Base-by-base conservation (phyloP, 2,329 filamentous ascomycete genomes). In the Sarocladium brachiariae region DNA sequence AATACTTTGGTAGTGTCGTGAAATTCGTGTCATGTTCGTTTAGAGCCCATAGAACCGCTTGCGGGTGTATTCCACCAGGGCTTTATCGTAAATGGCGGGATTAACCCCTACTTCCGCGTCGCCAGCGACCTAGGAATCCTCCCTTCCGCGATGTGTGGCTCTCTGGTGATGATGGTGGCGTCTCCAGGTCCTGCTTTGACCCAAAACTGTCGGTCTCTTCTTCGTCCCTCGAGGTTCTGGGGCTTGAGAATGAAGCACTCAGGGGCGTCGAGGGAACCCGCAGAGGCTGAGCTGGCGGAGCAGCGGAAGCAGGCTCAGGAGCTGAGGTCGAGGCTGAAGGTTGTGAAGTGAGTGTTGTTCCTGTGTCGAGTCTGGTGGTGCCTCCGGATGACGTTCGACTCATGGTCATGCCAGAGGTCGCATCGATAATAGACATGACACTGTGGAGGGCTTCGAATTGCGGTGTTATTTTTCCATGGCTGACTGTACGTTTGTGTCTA, bases 401-500 rank as follows among this genome's bases (percentile, higher is more conserved):
- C 27, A 60, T 57, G 38, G 59, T 56, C 27, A 60, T 57, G 38
- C 60, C 59, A 49, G 57, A 10, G 10, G 43, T 47, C 4, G 43
- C 56, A 38, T 61, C 58, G 38, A 59, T 51, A 33, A 59, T 56
- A 46, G 65, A 70, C 43, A 67, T 57, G 18, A 59, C 58, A 52
- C 63, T 65, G 47, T 63, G 60, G 48, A 65, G 54, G 16, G 61
- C 30, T 64, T 63, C 1, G 65, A 65, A 9, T 63, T 63, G 55
- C 77, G 70, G 53, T 66, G 64, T 25, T 35, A 49, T 24, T 23
- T 41, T 16, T 49, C 75, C 75, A 51, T 76, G 68, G 57, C 65
- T 73, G 51, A 75, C 64, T 16, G 72, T 74, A 30, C 68, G 69
- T 57, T 70, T 73, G 59, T 72, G 67, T 58, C 73, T 75, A 55